These are phyloP conservation scores for Cutaneotrichosporon cyanovorans DNA, from an alignment of 1,284 basidiomycete genomes.

Conservation along the genomic window DNA sequence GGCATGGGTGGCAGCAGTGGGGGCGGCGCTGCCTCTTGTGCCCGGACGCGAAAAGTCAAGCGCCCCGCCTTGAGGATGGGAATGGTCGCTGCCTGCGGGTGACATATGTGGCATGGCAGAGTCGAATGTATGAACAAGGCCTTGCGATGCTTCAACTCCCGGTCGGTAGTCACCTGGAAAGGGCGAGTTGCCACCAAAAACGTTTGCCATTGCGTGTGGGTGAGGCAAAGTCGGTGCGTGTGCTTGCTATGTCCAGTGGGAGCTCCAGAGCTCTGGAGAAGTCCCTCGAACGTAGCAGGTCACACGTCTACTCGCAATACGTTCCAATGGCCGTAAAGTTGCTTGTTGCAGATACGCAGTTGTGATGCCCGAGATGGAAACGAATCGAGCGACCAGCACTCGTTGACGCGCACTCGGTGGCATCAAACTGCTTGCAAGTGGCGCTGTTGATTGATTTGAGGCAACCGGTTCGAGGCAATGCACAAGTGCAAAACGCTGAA, in stretches of 20 bases:
- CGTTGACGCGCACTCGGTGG: too few species aligned
- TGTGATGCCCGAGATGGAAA: too few species aligned
- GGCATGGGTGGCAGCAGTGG: not conserved
- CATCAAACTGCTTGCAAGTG: too few species aligned
- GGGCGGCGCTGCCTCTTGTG: constrained; percentile 2
- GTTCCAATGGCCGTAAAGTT: too few species aligned
- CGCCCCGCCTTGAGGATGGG: constrained; percentile 5
- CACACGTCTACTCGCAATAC: too few species aligned
- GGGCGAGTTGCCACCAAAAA: constrained; percentile 10
- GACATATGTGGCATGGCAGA: constrained; percentile 13
- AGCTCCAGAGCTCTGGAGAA: too few species aligned
- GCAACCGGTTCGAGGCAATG: too few species aligned
- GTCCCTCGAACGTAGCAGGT: too few species aligned
- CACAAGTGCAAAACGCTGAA: too few species aligned
- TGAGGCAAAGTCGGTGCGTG: not conserved
- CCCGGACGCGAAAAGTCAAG: constrained; percentile 8
- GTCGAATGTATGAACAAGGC: constrained; percentile 11
- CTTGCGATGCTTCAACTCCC: constrained; percentile 12
- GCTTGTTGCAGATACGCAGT: too few species aligned
- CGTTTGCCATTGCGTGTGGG: constrained; percentile 7
- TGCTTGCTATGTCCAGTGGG: not conserved
- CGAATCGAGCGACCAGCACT: too few species aligned
- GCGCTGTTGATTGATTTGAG: too few species aligned
- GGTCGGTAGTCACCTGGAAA: constrained; percentile 19
- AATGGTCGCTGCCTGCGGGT: constrained; percentile 14